Percentiles rank a stretch among this genome's conserved stretches.
Conservation (phyloP, 2,329 filamentous ascomycete species). For the Aureobasidium sp. region DNA sequence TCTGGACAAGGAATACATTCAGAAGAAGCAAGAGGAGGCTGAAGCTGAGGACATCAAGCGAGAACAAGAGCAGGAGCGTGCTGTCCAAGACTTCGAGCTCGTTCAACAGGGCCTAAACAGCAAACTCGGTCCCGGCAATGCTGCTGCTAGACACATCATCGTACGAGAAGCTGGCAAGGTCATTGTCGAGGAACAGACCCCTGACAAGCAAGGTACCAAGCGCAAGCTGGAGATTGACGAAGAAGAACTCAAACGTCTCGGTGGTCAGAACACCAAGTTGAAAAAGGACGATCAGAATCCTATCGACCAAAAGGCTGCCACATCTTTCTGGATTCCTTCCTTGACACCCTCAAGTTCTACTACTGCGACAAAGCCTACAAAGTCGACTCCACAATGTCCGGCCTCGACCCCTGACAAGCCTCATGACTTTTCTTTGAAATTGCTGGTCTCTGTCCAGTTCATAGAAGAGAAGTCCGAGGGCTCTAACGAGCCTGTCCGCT, state of each 20-base stretch:
- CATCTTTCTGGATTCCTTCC: slow-evolving; percentile 89
- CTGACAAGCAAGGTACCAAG: slow-evolving; percentile 46
- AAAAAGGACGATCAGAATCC: slow-evolving; percentile 54
- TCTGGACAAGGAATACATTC: slow-evolving; percentile 54
- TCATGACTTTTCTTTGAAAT: slow-evolving; percentile 71
- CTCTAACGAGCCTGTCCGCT: slow-evolving; percentile 35
- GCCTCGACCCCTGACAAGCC: slow-evolving; percentile 57
- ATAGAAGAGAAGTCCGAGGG: slow-evolving; percentile 55
- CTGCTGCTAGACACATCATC: slow-evolving; percentile 37
- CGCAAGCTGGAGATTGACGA: slow-evolving; percentile 76
- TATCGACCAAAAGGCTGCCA: slow-evolving; percentile 62
- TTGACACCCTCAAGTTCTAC: slow-evolving; percentile 54
- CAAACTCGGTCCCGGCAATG: slow-evolving; percentile 27
- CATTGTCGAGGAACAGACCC: slow-evolving; percentile 22
- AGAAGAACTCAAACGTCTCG: slow-evolving; percentile 64
- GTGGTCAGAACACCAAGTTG: slow-evolving; percentile 62
- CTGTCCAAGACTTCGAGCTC: slow-evolving; percentile 74
- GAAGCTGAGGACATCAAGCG: slow-evolving; percentile 55
- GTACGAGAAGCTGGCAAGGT: slow-evolving; percentile 31
- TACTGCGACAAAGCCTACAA: slow-evolving; percentile 36
- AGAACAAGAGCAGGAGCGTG: slow-evolving; percentile 60
- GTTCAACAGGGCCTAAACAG: slow-evolving; percentile 59
- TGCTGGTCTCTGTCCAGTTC: slow-evolving; percentile 68
- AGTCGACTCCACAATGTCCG: slow-evolving; percentile 43
- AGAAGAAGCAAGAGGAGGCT: slow-evolving; percentile 53